A percentile compares a stretch with the other conserved stretches of the same genome.
Evolutionary conservation across 169 alveolate species (phyloP).

Genomic region (Eimeria acervulina): DNA sequence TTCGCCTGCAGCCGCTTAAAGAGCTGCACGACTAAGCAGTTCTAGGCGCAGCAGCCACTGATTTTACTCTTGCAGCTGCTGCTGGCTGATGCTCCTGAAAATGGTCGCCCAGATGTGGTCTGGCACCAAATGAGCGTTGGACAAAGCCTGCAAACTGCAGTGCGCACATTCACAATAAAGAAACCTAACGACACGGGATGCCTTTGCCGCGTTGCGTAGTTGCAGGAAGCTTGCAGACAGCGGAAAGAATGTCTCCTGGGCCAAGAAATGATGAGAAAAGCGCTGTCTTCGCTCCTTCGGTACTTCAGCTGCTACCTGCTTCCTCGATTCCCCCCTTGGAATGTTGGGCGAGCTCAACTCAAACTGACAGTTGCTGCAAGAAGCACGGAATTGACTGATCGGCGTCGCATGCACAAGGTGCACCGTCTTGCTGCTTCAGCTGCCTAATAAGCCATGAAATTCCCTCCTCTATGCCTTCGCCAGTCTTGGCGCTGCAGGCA

Average conservation of each 20-base stretch:
- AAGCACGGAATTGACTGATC: conserved; percentile 74
- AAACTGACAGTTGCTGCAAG: conserved; percentile 71
- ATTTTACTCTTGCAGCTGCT: neutral
- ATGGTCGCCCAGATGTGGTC: neutral
- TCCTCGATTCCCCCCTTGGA: neutral
- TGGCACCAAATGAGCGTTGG: neutral
- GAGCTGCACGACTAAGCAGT: neutral
- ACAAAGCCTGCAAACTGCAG: conserved; percentile 1
- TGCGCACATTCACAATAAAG: neutral
- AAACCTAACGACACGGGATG: conserved; percentile 16
- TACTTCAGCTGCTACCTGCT: neutral
- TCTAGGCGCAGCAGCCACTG: neutral
- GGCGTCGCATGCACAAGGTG: conserved; percentile 58
- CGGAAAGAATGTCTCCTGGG: neutral
- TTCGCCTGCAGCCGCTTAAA: neutral
- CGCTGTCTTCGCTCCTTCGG: neutral
- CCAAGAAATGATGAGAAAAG: neutral
- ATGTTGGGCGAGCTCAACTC: neutral
- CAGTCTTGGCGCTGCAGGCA: conserved; percentile 95
- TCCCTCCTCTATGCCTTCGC: conserved; percentile 94
- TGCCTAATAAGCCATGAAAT: conserved; percentile 91
- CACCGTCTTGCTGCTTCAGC: conserved; percentile 81
- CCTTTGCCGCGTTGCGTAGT: conserved; percentile 10
- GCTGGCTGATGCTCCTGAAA: conserved; percentile 34
- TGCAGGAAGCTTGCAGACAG: neutral